Base-by-base conservation (phyloP, 2,329 filamentous ascomycete species). In the Exophiala alcalophila region DNA sequence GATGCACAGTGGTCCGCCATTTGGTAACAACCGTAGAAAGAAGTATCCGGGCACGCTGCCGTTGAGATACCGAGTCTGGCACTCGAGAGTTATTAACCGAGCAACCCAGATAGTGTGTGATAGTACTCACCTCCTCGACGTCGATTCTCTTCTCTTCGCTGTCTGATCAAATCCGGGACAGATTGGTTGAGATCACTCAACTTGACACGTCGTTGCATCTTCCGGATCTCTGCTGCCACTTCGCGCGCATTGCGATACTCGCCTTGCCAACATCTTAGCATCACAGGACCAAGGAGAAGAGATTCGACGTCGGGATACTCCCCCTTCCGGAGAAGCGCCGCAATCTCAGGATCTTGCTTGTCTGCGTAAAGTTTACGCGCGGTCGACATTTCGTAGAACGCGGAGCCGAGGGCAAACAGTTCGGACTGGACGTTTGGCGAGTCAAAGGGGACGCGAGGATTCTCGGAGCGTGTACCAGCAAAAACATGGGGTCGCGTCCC, bases 381-480 rank as follows among this genome's bases (percentile, higher is more conserved):
- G 16, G 52, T 54, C 24, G 49, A 41, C 5, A 56, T 40, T 40
- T 56, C 52, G 24, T 47, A 54, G 11, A 56, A 27, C 8, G 35
- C 38, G 36, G 45, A 56, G 14, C 52, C 52, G 5, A 56, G 44
- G 9, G 52, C 32, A 41, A 53, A 53, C 4, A 54, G 18, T 32
- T 56, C 52, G n/a, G 49, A 46, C 28, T 47, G 47, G n/a, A 45
- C 31, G 14, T 40, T 35, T 28, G 51, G 26, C 26, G 24, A 20
- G 11, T n/a, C n/a, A n/a, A n/a, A n/a, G n/a, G n/a, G n/a, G n/a
- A n/a, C n/a, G n/a, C n/a, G n/a, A 14, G 20, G 16, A 18, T 11
- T n/a, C n/a, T n/a, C n/a, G 21, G 20, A 10, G 19, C 11, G 12
- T 5, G 2, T 4, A 8, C 24, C 15, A 26, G n/a, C 5, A 25